Evolutionary conservation across 2,329 filamentous ascomycete genomes (phyloP).

Genomic region (Fusarium sp.): DNA sequence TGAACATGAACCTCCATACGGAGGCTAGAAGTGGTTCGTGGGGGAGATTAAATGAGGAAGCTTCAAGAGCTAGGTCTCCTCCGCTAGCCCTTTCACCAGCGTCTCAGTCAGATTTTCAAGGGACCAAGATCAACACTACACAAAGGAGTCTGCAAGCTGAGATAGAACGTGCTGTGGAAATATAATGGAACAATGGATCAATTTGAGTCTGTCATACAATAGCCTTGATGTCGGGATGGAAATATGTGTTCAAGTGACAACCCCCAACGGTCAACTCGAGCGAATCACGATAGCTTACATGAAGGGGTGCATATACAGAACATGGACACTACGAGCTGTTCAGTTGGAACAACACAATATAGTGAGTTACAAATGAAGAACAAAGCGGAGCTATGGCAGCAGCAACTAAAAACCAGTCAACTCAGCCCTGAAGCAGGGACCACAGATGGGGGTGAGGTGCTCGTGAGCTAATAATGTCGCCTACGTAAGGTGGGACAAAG

Average conservation of each 20-base stretch:
- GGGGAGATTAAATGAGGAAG: not conserved
- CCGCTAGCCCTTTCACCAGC: no score
- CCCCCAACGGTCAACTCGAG: not conserved
- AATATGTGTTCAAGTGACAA: not conserved
- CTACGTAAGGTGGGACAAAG: constrained; percentile 21
- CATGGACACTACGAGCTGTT: not conserved
- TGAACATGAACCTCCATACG: no score
- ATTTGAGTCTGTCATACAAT: not conserved
- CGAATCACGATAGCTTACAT: not conserved
- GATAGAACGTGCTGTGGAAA: not conserved
- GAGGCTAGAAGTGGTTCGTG: not conserved
- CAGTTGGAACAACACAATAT: not conserved
- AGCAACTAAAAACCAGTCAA: not conserved
- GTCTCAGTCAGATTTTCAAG: not conserved
- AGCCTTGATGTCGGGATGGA: not conserved
- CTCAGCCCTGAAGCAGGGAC: not conserved
- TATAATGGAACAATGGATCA: not conserved
- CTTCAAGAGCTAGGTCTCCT: not conserved
- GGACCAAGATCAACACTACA: not conserved
- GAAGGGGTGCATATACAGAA: not conserved
- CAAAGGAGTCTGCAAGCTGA: not conserved
- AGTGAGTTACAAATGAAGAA: not conserved
- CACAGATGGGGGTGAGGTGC: constrained; percentile 1
- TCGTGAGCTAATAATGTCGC: constrained; percentile 17
- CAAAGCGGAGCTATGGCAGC: not conserved